These are phyloP conservation scores for Ustilago loliicola DNA, from an alignment of 1,284 basidiomycete species.

Conservation along the genomic window DNA sequence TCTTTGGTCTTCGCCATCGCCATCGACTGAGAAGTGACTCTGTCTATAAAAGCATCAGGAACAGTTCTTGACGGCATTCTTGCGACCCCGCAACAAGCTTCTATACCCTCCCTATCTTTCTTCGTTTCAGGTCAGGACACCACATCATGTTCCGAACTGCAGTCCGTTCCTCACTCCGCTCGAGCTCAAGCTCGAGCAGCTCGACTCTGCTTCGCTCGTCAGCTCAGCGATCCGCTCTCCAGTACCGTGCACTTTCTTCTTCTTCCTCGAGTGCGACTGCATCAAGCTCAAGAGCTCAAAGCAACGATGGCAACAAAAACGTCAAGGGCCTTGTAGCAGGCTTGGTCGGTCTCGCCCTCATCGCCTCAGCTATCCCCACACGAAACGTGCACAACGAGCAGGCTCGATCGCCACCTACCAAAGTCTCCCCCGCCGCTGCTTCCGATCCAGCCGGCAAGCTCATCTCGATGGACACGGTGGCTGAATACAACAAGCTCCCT, in stretches of 20 bases:
- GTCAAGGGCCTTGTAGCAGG: slow-evolving; percentile 34
- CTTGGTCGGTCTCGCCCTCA: slow-evolving; percentile 36
- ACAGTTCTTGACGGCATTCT: background rate
- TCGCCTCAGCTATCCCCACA: slow-evolving; percentile 24
- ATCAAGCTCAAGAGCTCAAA: background rate
- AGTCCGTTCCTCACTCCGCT: slow-evolving; percentile 25
- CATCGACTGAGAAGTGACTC: background rate
- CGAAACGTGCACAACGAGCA: slow-evolving; percentile 36
- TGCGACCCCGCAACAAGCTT: background rate
- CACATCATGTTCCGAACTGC: slow-evolving; percentile 29
- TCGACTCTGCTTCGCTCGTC: slow-evolving; percentile 22
- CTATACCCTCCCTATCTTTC: background rate
- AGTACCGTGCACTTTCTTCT: slow-evolving; percentile 15
- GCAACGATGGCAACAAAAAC: slow-evolving; percentile 8
- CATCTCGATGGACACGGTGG: slow-evolving; percentile 62
- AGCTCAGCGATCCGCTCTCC: slow-evolving; percentile 12
- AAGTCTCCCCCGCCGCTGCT: slow-evolving; percentile 33
- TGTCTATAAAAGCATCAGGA: background rate
- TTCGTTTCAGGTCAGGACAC: background rate
- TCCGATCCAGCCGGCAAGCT: slow-evolving; percentile 38
- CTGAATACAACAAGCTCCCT: slow-evolving; percentile 52
- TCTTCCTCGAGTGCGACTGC: slow-evolving; percentile 12
- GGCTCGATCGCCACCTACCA: slow-evolving; percentile 17
- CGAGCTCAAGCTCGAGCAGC: slow-evolving; percentile 24
- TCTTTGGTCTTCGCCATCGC: background rate